phyloP scores from a whole-genome alignment of 495 filamentous ascomycete species.

The Cenococcum geophilum region DNA sequence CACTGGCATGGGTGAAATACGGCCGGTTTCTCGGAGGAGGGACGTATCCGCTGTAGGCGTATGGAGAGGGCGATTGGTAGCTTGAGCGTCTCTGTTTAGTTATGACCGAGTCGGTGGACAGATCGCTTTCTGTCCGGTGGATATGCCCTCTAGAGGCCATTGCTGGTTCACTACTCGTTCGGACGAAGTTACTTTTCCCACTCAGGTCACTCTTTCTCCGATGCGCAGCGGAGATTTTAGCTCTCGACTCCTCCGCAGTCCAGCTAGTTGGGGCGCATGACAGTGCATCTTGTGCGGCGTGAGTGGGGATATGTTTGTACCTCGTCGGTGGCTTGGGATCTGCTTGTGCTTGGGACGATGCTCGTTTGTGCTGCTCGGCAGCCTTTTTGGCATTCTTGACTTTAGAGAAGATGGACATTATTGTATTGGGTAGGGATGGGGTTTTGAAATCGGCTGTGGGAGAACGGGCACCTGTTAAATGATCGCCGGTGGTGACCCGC shows the following conservation, averaged over 20 bases:
- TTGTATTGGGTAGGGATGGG: background rate
- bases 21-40: background rate
- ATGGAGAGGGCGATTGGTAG: background rate
- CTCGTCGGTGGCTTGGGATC: conserved; percentile 13
- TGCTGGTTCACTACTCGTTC: conserved; percentile 4
- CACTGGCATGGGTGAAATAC: background rate
- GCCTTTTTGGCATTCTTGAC: conserved; percentile 35
- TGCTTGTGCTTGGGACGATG: conserved; percentile 6
- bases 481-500: background rate
- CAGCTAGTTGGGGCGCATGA: conserved; percentile 48
- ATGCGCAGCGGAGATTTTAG: conserved; percentile 20
- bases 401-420: conserved; percentile 36
- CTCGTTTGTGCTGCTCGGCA: conserved; percentile 29
- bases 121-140: conserved; percentile 7
- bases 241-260: conserved; percentile 26
- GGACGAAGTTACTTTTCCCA: background rate
- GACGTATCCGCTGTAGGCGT: background rate
- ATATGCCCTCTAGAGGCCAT: background rate
- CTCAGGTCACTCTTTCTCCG: conserved; percentile 25
- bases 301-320: conserved; percentile 35
- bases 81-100: conserved; percentile 2
- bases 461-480: background rate
- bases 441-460: background rate
- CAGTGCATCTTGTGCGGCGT: conserved; percentile 45
- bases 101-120: conserved; percentile 14